Base-by-base conservation (phyloP, 1,139 yeast species). In the Arxiozyma slooffiae region DNA sequence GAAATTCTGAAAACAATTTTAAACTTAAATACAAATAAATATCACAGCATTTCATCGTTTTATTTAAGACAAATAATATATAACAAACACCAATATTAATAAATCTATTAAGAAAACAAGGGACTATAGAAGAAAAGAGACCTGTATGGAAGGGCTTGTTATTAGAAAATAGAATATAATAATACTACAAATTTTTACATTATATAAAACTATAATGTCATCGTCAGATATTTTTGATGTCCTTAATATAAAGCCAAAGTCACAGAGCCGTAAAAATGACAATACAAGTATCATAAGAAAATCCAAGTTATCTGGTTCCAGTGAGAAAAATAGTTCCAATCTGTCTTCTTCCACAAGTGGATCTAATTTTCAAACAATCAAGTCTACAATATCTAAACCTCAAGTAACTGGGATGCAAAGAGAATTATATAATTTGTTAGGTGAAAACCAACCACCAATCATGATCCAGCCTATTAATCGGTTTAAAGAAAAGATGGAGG, bases 391-490 rank as follows among this genome's bases (percentile, higher is more conserved):
- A 46, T 58, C 60, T 26, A 61, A 67, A 40, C 73, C 74, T 4
- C 75, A 76, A 54, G 78, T 77, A 55, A 80, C 87, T 18, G 96
- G 96, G 21, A 85, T 92, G 81, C 94, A 88, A 55, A 76, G 98
- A 57, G 98, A 92, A 66, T 73, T 92, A 50, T 90, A 85, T 67
- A 85, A 85, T 59, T 74, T 94, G 53, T 72, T 94, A 41, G 98
- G 99, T 1, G 92, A 94, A 41, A 89, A 88, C 66, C 82, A 95
- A 1, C 97, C 98, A 0, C 94, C 98, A 1, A 80, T 89, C 2
- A 74, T 73, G 46, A 63, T 81, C 16, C 53, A 50, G n/a, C 70
- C 78, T n/a, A 75, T 78, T 11, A 72, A 73, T 47, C 78, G 79
- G 57, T 80, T 81, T 59, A 86, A 85, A 59, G 86, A 82, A 52